phyloP scores from a whole-genome alignment of 2,329 filamentous ascomycete species.

The Fusarium neocosmosporiellum region DNA sequence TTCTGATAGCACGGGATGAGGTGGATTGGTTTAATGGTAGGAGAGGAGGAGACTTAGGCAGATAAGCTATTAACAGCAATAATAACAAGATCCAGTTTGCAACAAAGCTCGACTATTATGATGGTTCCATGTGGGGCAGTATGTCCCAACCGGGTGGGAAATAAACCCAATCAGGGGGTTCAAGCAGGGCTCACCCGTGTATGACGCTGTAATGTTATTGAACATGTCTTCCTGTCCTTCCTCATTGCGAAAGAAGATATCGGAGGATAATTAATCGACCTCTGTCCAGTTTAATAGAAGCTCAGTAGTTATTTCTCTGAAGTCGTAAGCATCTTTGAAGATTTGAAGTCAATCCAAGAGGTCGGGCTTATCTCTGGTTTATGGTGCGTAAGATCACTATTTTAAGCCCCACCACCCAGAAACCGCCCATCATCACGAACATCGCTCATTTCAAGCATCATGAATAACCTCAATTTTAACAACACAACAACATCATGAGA shows the following conservation, averaged over 20 bases:
- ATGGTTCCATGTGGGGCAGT: background rate
- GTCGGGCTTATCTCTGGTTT: background rate
- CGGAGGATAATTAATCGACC: background rate
- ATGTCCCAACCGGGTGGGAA: background rate
- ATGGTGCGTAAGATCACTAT: background rate
- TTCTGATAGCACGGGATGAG: constrained; percentile 11
- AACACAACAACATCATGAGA: too few relatives aligned
- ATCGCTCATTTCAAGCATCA: too few relatives aligned
- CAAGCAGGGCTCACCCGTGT: background rate
- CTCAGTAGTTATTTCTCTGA: background rate
- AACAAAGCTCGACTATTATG: background rate
- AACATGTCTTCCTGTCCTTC: background rate
- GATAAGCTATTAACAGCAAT: background rate
- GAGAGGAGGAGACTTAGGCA: background rate
- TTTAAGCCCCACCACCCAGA: too few relatives aligned
- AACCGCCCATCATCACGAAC: too few relatives aligned
- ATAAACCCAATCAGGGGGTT: background rate
- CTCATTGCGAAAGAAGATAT: background rate
- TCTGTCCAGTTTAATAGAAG: background rate
- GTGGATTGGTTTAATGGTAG: background rate
- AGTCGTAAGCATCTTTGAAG: background rate
- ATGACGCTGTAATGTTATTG: too few relatives aligned
- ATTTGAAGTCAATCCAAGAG: background rate
- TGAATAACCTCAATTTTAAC: too few relatives aligned
- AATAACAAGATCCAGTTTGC: background rate